These are phyloP conservation scores for Candida albicans DNA, from an alignment of 1,139 yeast genomes.

Conservation along the genomic window DNA sequence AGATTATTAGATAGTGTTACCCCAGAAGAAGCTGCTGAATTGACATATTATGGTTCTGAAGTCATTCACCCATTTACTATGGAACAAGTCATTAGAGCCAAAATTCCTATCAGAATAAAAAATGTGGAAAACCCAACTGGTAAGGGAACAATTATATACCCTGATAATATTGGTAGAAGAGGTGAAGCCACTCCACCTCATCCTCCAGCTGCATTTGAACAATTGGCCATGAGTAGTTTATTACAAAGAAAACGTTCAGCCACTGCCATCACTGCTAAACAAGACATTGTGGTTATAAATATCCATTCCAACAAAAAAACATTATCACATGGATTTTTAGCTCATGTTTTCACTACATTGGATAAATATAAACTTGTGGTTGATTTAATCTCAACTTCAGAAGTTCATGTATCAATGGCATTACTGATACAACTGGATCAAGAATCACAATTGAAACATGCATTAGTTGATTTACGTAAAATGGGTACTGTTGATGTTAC, in stretches of 20 bases:
- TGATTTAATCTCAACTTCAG: constrained; percentile 93
- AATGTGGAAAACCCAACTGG: constrained; percentile 93
- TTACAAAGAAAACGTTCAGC: constrained; percentile 70
- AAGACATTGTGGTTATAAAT: constrained; percentile 86
- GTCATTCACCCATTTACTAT: constrained; percentile 98
- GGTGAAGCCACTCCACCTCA: constrained; percentile 94
- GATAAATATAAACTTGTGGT: constrained; percentile 87
- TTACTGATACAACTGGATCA: constrained; percentile 70
- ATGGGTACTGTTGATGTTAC: constrained; percentile 90
- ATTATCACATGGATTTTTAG: constrained; percentile 91
- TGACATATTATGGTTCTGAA: constrained; percentile 96
- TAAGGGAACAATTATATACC: constrained; percentile 88
- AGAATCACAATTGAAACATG: constrained; percentile 60
- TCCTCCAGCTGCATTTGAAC: constrained; percentile 78
- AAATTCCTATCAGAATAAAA: constrained; percentile 93
- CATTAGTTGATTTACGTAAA: constrained; percentile 71
- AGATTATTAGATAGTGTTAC: constrained; percentile 83
- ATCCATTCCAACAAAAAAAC: constrained; percentile 93
- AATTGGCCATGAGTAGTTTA: constrained; percentile 41
- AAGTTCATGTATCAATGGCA: constrained; percentile 98
- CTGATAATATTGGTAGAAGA: constrained; percentile 79
- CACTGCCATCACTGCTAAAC: constrained; percentile 95
- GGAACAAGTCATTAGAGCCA: constrained; percentile 97
- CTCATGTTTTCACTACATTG: constrained; percentile 81
- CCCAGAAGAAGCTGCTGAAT: constrained; percentile 97